Base-by-base conservation (phyloP, 106 monocot genomes). In the Acorus gramineus region DNA sequence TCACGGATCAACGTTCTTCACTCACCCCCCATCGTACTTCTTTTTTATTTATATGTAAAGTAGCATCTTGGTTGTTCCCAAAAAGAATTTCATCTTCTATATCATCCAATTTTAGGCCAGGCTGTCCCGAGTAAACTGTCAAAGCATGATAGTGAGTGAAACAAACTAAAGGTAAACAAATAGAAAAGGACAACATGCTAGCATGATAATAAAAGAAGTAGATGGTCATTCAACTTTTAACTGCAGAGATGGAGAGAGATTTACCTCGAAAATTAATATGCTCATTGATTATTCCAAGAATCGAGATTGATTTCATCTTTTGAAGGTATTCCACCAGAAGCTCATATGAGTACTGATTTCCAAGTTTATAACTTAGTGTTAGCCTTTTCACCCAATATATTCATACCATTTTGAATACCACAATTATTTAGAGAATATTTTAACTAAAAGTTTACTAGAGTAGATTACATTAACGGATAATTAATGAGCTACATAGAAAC, bases 211-310 rank as follows among this genome's bases (percentile, higher is more conserved):
- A 28, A 28, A 28, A 28, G 28, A 28, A 28, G 28, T 28, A 70
- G 59, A 44, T 5, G 53, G 47, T 52, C 9, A 45, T 4, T 1
- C 47, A n/a, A 49, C 5, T 7, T 49, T 3, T 12, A 66, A 7
- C n/a, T 11, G 45, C 47, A 61, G 12, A 11, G 46, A 46, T 7
- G 4, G 5, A 47, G 52, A 28, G 59, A 67, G 3, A 56, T 11
- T 8, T 80, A 96, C 91, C 87, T 83, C 91, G 82, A 77, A 96
- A 96, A 61, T 90, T 96, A 54, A 91, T 87, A 62, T 85, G 96
- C 62, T 96, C 91, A 77, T 96, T 96, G 60, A 96, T 90, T 70
- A 96, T 66, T 63, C 90, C 96, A 83, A 96, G 96, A 73, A 96
- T 85, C 5, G 78, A 80, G 49, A 85, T 52, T 11, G 82, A 85